Percentiles rank a stretch among this genome's conserved stretches.
Evolutionary conservation across 768 basidiomycete species (phyloP).

Genomic region (Astraeus odoratus): DNA sequence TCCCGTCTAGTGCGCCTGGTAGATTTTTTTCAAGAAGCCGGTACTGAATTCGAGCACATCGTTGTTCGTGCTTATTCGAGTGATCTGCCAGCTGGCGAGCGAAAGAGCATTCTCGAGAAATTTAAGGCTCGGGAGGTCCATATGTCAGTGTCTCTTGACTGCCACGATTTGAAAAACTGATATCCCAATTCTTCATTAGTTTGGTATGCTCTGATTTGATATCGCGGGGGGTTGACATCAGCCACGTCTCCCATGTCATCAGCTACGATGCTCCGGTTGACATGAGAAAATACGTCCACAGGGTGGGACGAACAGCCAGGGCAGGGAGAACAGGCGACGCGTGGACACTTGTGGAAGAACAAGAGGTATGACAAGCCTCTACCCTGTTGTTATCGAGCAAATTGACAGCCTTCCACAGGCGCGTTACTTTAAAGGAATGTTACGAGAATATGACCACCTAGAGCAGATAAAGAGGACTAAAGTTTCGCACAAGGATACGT

Average conservation of each 20-base stretch:
- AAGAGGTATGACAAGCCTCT: conserved; percentile 49
- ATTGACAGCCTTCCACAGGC: conserved; percentile 41
- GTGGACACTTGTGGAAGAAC: conserved; percentile 94
- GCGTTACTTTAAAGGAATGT: conserved; percentile 79
- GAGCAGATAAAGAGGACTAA: conserved; percentile 58
- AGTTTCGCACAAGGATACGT: conserved; percentile 55
- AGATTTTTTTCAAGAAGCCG: conserved; percentile 66
- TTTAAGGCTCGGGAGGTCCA: conserved; percentile 80
- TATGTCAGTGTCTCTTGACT: conserved; percentile 46
- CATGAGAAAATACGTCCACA: conserved; percentile 96
- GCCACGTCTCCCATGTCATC: conserved; percentile 85
- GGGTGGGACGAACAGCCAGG: conserved; percentile 92
- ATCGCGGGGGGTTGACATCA: conserved; percentile 93
- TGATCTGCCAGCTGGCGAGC: conserved; percentile 67
- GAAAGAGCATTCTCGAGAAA: conserved; percentile 68
- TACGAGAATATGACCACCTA: conserved; percentile 66
- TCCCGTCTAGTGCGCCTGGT: conserved; percentile 74
- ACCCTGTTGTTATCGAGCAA: not conserved
- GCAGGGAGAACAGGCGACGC: conserved; percentile 85
- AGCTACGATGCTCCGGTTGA: conserved; percentile 97
- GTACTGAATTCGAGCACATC: conserved; percentile 21
- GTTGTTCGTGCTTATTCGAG: conserved; percentile 77
- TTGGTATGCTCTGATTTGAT: conserved; percentile 96
- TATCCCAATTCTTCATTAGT: conserved; percentile 34
- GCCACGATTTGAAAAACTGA: not conserved